phyloP scores from a whole-genome alignment of 2,329 filamentous ascomycete species.

The Talaromyces sp. region DNA sequence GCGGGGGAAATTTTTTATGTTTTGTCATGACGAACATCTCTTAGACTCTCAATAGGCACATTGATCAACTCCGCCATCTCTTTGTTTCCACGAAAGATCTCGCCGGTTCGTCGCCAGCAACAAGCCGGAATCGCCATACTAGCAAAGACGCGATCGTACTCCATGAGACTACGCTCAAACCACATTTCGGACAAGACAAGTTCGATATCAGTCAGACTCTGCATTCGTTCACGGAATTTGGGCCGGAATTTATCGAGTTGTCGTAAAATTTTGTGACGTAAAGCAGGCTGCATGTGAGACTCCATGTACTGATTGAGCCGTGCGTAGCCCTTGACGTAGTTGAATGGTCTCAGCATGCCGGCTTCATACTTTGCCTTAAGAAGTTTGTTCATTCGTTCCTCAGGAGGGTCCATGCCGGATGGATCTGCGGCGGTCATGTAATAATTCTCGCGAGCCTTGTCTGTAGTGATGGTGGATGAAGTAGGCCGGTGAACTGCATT shows the following conservation, averaged over 20 bases:
- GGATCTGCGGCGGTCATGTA: conserved; percentile 97
- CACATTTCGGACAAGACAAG: conserved; percentile 97
- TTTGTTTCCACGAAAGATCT: conserved; percentile 96
- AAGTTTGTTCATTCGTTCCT: conserved; percentile 92
- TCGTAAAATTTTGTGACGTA: conserved; percentile 84
- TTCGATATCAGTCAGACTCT: conserved; percentile 87
- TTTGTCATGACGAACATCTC: conserved; percentile 67
- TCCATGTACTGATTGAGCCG: conserved; percentile 89
- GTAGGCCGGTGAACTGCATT: conserved; percentile 61
- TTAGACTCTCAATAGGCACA: conserved; percentile 81
- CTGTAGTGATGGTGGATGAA: conserved; percentile 59
- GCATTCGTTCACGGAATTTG: conserved; percentile 93
- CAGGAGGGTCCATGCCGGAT: conserved; percentile 77
- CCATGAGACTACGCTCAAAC: conserved; percentile 95
- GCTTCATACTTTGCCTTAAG: conserved; percentile 95
- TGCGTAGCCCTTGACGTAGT: conserved; percentile 95
- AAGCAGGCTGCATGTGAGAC: conserved; percentile 73
- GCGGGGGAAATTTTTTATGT: too few relatives aligned
- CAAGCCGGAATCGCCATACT: conserved; percentile 98
- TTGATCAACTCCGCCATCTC: conserved; percentile 97
- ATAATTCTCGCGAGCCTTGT: conserved; percentile 73
- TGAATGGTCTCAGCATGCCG: conserved; percentile 91
- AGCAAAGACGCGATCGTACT: conserved; percentile 96
- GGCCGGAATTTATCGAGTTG: conserved; percentile 91
- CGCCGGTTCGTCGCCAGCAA: conserved; percentile 92